Conservation (phyloP, 495 filamentous ascomycete genomes). For the Penicillium mononematosum region DNA sequence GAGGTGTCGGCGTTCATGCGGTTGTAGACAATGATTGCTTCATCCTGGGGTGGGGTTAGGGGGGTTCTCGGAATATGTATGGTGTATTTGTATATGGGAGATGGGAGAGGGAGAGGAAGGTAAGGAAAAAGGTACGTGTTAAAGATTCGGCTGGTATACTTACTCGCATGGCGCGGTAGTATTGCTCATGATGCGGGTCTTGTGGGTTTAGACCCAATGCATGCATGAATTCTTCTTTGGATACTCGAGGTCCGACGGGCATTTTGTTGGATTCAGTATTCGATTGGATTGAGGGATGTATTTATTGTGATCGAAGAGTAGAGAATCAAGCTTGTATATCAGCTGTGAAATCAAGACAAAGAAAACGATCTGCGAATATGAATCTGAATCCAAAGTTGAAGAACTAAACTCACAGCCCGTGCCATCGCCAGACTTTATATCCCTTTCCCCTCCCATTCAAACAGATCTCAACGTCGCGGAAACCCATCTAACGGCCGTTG, state of each 20-base stretch:
- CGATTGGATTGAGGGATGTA: not conserved
- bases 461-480: constrained; percentile 8
- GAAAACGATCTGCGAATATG: not conserved
- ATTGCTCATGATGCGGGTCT: constrained; percentile 43
- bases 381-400: not conserved
- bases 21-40: constrained; percentile 49
- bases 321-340: not conserved
- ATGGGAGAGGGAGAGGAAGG: not conserved
- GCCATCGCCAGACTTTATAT: constrained; percentile 14
- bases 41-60: constrained; percentile 35
- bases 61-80: not conserved
- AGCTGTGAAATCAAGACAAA: not conserved
- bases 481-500: constrained; percentile 14
- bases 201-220: constrained; percentile 41
- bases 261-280: constrained; percentile 17
- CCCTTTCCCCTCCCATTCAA: not conserved
- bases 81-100: not conserved
- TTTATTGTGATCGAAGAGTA: not conserved
- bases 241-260: constrained; percentile 44
- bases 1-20: constrained; percentile 40
- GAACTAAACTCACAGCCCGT: not conserved
- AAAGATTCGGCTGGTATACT: constrained; percentile 10
- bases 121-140: not conserved
- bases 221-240: constrained; percentile 49
- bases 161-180: constrained; percentile 47